Base-by-base conservation (phyloP, 2,329 filamentous ascomycete genomes). In the Aspergillus sp. region DNA sequence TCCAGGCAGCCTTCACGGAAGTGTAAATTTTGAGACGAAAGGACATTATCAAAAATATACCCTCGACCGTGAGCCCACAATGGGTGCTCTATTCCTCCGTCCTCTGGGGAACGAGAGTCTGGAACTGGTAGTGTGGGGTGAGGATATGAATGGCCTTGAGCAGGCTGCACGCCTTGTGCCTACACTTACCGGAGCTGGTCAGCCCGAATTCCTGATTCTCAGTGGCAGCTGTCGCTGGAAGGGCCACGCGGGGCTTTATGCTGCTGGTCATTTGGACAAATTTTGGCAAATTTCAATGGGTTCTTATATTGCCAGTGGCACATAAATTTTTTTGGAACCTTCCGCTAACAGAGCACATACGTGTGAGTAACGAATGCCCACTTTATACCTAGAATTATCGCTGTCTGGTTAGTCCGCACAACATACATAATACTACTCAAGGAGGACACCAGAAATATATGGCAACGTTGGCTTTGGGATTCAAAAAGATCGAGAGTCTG, bases 61-160 rank as follows among this genome's bases (percentile, higher is more conserved):
- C 17, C 73, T 73, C 52, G 54, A 63, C 8, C 68, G 71, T 21
- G 70, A 72, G 41, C 56, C 63, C 6, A 76, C 76, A 3, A 70
- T 83, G 44, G 80, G 77, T 31, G 80, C 81, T 3, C 76, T 82
- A 15, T 86, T 81, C 62, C 66, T 86, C 12, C 75, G 79, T 21
- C 83, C 83, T 3, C 61, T 82, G 27, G 65, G 70, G 2, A 69
- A 73, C 27, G 79, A 81, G 56, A 70, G 78, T 52, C 70, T 86
- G 50, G 83, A 84, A 64, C 68, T 86, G 37, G 78, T 86, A 3
- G 67, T 86, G 6, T 86, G 83, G 84, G 84, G 82, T 15, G 64
- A 66, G 23, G 80, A 84, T 68, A 68, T 70, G 21, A 69, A 73
- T 21, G 80, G 78, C 6, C 68, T 85, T 47, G 70, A 73, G 33